Evolutionary conservation across 768 basidiomycete species (phyloP), one percentile per base, ranked within the genome.

Genomic region (Suillus subaureus): DNA sequence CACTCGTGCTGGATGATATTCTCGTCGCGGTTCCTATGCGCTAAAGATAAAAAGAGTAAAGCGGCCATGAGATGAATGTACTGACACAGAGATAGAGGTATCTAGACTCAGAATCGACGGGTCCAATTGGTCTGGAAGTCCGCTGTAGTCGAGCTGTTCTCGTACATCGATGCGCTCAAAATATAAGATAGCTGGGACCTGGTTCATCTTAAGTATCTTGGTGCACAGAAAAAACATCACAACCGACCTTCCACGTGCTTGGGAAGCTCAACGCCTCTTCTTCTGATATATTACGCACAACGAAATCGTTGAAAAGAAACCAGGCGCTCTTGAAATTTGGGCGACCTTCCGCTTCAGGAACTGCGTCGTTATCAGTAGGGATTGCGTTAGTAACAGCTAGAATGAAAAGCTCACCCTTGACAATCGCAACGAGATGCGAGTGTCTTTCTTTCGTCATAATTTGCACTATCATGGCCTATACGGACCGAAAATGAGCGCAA

Each of bases 281-380:
- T 76, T 97, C 92, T 2, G 90, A 81, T 37, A 98, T 87, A 64
- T 93, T 92, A 57, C 83, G 83, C 15, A 99, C 97, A 1, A 89
- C 83, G 72, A 99, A 99, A 73, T 99, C 97, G 72, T 99, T 99
- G 87, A 99, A 99, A 63, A 99, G 77, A 71, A 91, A 91, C 97
- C 97, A 99, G 1, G 88, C 86, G 62, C 87, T 88, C 28, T 69
- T 71, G 23, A 69, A 69, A 61, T 81, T 77, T 1, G 73, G 64
- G 13, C 79, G 72, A 9, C 72, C 75, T 71, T 89, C 88, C 1
- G 85, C 85, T 64, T 90, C 88, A 0, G 92, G 92, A 45, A 96
- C 93, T 94, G 67, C 5, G 35, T 56, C 51, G 6, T 23, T 23
- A 37, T 60, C 37, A 60, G 21, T 26, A 37, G 12, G 6, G 57